phyloP scores from a whole-genome alignment of 176 grass and related monocot genomes.

The Saccharum officinarum region DNA sequence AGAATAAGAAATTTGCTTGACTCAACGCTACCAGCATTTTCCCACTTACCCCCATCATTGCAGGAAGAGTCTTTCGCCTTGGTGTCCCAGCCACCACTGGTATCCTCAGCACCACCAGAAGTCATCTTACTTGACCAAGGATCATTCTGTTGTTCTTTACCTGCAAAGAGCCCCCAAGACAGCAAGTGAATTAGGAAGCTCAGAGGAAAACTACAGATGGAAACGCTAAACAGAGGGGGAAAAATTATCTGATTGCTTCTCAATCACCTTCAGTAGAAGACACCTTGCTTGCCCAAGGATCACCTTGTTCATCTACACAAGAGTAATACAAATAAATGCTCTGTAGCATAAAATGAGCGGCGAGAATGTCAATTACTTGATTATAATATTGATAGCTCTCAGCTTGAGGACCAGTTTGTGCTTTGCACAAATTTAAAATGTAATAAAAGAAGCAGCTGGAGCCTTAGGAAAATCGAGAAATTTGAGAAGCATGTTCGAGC shows the following conservation, averaged over 20 bases:
- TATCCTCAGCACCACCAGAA: conserved; percentile 22
- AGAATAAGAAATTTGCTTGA: conserved; percentile 21
- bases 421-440: background rate
- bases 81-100: conserved; percentile 40
- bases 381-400: conserved; percentile 15
- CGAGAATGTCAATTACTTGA: background rate
- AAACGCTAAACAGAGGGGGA: conserved; percentile 18
- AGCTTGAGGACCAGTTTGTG: background rate
- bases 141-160: conserved; percentile 47
- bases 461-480: conserved; percentile 16
- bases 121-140: conserved; percentile 46
- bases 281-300: conserved; percentile 45
- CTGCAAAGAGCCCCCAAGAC: conserved; percentile 33
- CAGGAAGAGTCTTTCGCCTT: conserved; percentile 16
- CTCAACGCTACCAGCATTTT: conserved; percentile 32
- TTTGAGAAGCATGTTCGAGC: background rate
- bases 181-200: background rate
- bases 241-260: conserved; percentile 11
- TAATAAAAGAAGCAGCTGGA: background rate
- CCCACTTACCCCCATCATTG: conserved; percentile 14
- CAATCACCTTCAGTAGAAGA: conserved; percentile 34
- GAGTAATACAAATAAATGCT: background rate
- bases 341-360: background rate
- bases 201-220: conserved; percentile 3
- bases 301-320: conserved; percentile 42